Base-by-base conservation (phyloP, 495 filamentous ascomycete species). In the Aspergillus ostianus region DNA sequence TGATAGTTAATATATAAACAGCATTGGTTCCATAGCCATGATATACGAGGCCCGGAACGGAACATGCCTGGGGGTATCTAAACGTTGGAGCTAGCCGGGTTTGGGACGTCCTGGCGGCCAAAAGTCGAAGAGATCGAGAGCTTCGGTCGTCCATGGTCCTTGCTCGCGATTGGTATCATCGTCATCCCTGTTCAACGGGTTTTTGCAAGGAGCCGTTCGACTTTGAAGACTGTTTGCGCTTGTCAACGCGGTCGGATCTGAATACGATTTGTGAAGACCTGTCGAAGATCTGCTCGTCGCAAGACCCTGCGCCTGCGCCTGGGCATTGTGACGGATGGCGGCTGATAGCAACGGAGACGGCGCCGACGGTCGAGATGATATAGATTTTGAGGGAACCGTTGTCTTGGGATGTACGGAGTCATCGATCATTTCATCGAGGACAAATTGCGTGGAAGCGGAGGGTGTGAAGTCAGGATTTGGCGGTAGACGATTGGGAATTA, bases 41-140 rank as follows among this genome's bases (percentile, higher is more conserved):
- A 15, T 10, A 15, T 26, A 47, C 19, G 6, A 32, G 29, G 13
- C 29, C 18, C 12, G 46, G 47, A 56, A 41, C 23, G 23, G 23
- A 26, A 26, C 30, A 47, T 55, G 9, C 20, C 52, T 57, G 49
- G 67, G 10, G 61, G 63, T 67, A 70, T 66, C 67, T 41, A 59
- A 59, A 21, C 21, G 27, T 15, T 26, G 13, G 18, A 17, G 54
- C 64, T 51, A 68, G n/a, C 6, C 30, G 21, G 74, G 73, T 45
- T 73, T 79, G n/a, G 66, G 67, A 36, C 71, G 67, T 12, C 73
- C 76, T 5, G 67, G 70, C 12, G 76, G 77, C 77, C 77, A 80
- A 51, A 82, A 87, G 21, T 81, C 82, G 63, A 87, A 85, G 19
- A 87, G 65, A 64, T 87, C 82, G 53, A 78, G 75, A 6, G 84